Evolutionary conservation across 2,329 filamentous ascomycete genomes (phyloP).

Genomic region (Fusarium anthophilum): DNA sequence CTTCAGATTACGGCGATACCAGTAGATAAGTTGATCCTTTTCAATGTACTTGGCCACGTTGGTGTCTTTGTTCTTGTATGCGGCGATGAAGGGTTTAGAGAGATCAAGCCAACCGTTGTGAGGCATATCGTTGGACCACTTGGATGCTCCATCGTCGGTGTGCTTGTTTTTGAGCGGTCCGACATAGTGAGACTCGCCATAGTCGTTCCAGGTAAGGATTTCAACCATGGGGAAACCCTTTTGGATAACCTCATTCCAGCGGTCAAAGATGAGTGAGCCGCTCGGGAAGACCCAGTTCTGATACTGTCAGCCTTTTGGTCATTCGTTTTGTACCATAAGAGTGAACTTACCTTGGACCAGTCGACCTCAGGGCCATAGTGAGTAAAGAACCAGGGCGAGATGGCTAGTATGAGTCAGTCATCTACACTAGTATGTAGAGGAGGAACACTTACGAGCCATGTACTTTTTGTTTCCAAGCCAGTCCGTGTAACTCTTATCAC

Average conservation of each 20-base stretch:
- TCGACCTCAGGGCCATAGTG: constrained; percentile 47
- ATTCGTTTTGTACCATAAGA: accelerated
- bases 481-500: constrained; percentile 47
- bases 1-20: constrained; percentile 62
- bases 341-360: constrained; percentile 15
- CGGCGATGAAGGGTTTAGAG: constrained; percentile 62
- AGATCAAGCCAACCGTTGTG: constrained; percentile 64
- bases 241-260: constrained; percentile 61
- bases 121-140: constrained; percentile 60
- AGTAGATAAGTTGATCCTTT: constrained; percentile 62
- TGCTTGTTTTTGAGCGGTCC: constrained; percentile 57
- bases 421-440: accelerated
- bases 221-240: constrained; percentile 59
- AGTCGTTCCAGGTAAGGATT: constrained; percentile 60
- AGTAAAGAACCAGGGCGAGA: constrained; percentile 57
- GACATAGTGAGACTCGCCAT: constrained; percentile 65
- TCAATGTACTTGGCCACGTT: constrained; percentile 54
- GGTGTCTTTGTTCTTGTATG: constrained; percentile 58
- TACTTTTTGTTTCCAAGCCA: constrained; percentile 56
- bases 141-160: constrained; percentile 55
- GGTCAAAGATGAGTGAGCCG: constrained; percentile 66
- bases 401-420: constrained; percentile 34
- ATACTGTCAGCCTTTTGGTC: constrained; percentile 49
- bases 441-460: constrained; percentile 50
- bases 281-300: constrained; percentile 69